Base-by-base conservation (phyloP, 257 asterid species). In the Haberlea rhodopensis region DNA sequence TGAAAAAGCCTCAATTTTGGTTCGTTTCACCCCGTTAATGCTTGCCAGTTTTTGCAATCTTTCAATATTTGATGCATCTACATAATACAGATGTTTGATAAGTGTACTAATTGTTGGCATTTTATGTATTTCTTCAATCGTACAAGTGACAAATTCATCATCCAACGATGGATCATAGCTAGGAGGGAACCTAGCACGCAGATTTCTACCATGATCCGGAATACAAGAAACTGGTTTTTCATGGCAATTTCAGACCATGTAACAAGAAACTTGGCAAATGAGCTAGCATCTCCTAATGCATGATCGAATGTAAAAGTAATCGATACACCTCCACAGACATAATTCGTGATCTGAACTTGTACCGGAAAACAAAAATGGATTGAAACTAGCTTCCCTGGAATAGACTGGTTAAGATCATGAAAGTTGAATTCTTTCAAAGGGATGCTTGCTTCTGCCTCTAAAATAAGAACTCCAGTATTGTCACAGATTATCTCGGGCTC, bases 271-370 rank as follows among this genome's bases (percentile, higher is more conserved):
- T 75, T 86, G 72, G 80, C 24, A 55, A 83, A 83, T 21, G 90
- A 76, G 37, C 67, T 62, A 20, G 86, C 87, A 60, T 85, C 94
- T 2, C 89, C 94, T 25, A 85, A 77, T 15, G 86, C 89, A 71
- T 83, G 84, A 53, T 83, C 87, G 46, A 83, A 85, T 20, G 89
- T 79, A 76, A 85, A 83, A 0, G 80, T 73, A 21, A 81, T 55
- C 2, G 80, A 71, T 32, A 73, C 4, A 66, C 82, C 77, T 48
- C 81, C 79, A 49, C 89, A 81, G 21, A 56, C 11, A 64, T 55
- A 86, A 16, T 28, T 16, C 11, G 90, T 86, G 71, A 81, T 65
- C 31, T 86, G 87, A 67, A 79, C 63, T 57, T 77, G 85, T 16
- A 78, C 71, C 0, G 78, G 76, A 26, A 79, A 78, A 20, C 55